Percentiles rank a stretch among this genome's conserved stretches.
Conservation (phyloP, 352 stramenopile species). For the Chrysophaeum taylorii region DNA sequence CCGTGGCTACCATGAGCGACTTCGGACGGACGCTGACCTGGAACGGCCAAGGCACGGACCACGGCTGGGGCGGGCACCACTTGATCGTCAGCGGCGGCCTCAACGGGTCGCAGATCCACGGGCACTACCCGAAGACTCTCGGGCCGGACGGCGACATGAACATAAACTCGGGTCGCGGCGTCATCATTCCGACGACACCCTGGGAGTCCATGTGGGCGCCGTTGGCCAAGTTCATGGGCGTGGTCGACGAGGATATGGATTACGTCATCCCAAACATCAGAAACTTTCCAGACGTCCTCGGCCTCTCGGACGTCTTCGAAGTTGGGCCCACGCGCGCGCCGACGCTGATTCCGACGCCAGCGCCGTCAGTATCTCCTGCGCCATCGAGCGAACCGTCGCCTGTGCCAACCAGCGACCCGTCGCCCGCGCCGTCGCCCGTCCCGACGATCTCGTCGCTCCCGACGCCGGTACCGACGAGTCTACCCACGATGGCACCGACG, state of each 20-base stretch:
- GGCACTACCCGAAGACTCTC: conserved; percentile 38
- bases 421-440: background rate
- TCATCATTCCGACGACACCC: conserved; percentile 42
- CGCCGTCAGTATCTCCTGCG: no score
- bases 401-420: background rate
- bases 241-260: conserved; percentile 26
- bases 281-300: no score
- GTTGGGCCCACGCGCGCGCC: no score
- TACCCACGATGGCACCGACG: no score
- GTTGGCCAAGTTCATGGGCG: conserved; percentile 41
- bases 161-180: conserved; percentile 26
- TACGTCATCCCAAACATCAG: conserved; percentile 28
- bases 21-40: conserved; percentile 48
- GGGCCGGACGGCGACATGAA: conserved; percentile 31
- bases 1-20: conserved; percentile 42
- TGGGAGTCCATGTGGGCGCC: conserved; percentile 43
- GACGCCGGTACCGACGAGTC: background rate
- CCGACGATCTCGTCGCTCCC: no score
- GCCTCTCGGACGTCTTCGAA: no score
- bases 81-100: conserved; percentile 38
- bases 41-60: conserved; percentile 43
- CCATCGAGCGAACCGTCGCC: no score
- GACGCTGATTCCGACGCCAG: no score
- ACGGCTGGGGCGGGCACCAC: conserved; percentile 46
- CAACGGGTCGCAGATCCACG: conserved; percentile 40